These are phyloP conservation scores for Aspergillus baeticus DNA, from an alignment of 495 filamentous ascomycete genomes.

Conservation along the genomic window DNA sequence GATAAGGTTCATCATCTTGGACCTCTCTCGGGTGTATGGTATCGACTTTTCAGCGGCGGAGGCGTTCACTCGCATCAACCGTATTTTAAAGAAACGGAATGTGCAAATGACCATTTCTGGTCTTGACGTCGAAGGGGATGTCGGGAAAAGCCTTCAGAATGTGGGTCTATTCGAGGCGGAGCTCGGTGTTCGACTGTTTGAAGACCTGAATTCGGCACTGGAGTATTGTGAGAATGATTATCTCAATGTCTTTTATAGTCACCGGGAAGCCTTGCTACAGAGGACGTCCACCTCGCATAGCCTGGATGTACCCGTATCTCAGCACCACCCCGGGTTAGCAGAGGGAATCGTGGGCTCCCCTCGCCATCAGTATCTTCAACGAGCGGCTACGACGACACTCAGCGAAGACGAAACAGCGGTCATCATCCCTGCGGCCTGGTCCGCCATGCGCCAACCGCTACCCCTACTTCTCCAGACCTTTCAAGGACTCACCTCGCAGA, in stretches of 20 bases:
- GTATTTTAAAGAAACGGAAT: constrained; percentile 68
- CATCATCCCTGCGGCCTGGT: constrained; percentile 60
- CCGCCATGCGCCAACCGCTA: constrained; percentile 81
- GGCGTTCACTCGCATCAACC: constrained; percentile 87
- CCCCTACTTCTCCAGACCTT: constrained; percentile 92
- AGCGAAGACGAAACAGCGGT: constrained; percentile 52
- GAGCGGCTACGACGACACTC: constrained; percentile 72
- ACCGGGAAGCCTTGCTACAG: constrained; percentile 40
- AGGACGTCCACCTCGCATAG: constrained; percentile 19
- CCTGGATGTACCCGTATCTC: constrained; percentile 53
- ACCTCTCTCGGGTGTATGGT: constrained; percentile 84
- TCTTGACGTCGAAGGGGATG: constrained; percentile 65
- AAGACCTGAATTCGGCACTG: constrained; percentile 86
- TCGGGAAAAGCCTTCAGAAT: constrained; percentile 74
- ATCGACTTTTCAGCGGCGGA: constrained; percentile 95
- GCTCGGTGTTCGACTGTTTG: constrained; percentile 71
- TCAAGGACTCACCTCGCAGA: constrained; percentile 69
- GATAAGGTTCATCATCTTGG: constrained; percentile 87
- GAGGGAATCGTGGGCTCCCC: constrained; percentile 71
- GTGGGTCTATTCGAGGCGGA: constrained; percentile 74
- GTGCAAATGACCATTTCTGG: constrained; percentile 82
- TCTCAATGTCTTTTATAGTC: constrained; percentile 75
- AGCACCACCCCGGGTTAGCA: constrained; percentile 17
- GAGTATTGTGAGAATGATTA: constrained; percentile 96
- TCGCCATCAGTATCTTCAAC: constrained; percentile 70